Base-by-base conservation (phyloP, 1,139 yeast species). In the Scheffersomyces quercinus region DNA sequence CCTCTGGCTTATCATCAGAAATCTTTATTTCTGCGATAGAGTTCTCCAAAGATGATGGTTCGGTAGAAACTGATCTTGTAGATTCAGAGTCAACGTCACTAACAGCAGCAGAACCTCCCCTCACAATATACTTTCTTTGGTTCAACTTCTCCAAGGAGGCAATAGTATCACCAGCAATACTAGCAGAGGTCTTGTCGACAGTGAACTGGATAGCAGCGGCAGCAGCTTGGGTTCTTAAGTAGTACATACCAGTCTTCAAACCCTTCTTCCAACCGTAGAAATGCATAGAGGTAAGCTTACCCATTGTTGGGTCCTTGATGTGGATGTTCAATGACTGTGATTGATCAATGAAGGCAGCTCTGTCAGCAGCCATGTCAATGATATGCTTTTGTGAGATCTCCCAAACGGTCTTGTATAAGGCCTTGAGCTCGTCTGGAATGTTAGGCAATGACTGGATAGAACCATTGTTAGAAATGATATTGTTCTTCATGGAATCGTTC, bases 251-350 rank as follows among this genome's bases (percentile, higher is more conserved):
- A 36, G 85, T 80, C 64, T 80, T 80, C 50, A 80, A 70, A 36
- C 85, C 85, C 58, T 75, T 78, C 66, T 79, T 76, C 85, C 85
- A 80, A 31, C 81, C 81, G 51, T 79, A 79, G 64, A 80, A 80
- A 56, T 79, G 85, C 75, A 79, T 77, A 31, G 81, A 73, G 31
- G 84, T 80, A 57, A 80, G 67, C 54, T 78, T 79, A 54, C 82
- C 80, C 70, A 79, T 73, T 3, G 83, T 78, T 47, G 84, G 83
- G 48, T 70, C 73, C 52, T 70, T 70, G 51, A 80, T 67, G 53
- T 78, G 80, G 50, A 80, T 75, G 56, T 80, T 80, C 73, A 80
- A 71, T 35, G 82, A 76, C 60, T 80, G 84, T 41, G 82, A 79
- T 61, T 80, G 85, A 58, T 79, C 83, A 55, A 80, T 72, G 55